These are phyloP conservation scores for Sugiyamaella boreocaroliniensis DNA, from an alignment of 805 yeast genomes.

Conservation along the genomic window DNA sequence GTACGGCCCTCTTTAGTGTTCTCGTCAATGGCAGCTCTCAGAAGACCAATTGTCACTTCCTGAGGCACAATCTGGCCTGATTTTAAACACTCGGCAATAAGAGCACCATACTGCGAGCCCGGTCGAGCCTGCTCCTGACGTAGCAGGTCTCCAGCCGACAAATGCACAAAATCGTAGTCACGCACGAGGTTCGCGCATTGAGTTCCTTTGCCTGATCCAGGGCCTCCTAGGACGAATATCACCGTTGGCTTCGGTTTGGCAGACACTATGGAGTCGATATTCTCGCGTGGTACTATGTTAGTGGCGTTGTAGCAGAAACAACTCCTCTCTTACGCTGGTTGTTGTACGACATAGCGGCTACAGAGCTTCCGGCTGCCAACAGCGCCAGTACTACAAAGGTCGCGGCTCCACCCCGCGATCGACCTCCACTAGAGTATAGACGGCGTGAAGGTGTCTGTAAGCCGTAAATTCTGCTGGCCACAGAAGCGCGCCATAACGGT, in stretches of 20 bases:
- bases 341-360: background rate
- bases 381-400: background rate
- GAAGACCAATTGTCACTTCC: conserved; percentile 75
- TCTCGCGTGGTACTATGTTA: background rate
- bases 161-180: conserved; percentile 78
- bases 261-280: background rate
- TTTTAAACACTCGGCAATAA: conserved; percentile 75
- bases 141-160: conserved; percentile 93
- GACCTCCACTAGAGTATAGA: background rate
- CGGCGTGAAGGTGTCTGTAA: background rate
- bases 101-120: conserved; percentile 76
- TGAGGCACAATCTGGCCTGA: conserved; percentile 94
- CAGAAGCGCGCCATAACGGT: background rate
- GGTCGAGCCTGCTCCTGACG: conserved; percentile 84
- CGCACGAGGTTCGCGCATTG: conserved; percentile 82
- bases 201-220: conserved; percentile 97
- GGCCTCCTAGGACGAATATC: conserved; percentile 90
- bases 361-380: background rate
- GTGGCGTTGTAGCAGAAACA: background rate
- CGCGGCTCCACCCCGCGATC: background rate
- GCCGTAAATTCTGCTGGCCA: background rate
- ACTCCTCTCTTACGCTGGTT: background rate
- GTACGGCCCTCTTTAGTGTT: conserved; percentile 40
- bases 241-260: conserved; percentile 50
- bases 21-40: conserved; percentile 69